Evolutionary conservation across 2,329 filamentous ascomycete genomes (phyloP).

Genomic region (Metarhizium sp.): DNA sequence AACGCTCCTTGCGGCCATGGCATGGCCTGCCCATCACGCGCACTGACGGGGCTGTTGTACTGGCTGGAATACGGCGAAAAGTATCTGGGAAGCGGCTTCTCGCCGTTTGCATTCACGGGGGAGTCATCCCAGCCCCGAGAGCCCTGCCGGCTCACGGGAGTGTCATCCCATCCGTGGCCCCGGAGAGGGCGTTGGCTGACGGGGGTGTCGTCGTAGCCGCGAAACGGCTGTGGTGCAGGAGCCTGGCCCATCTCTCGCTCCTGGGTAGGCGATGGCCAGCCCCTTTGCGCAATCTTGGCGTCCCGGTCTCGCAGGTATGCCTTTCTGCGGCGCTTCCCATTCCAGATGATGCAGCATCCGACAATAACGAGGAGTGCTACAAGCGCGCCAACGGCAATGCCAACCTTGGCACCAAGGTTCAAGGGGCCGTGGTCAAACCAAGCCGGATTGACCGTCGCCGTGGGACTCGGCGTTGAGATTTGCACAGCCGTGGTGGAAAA

Average conservation of each 20-base stretch:
- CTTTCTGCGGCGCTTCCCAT: conserved; percentile 45
- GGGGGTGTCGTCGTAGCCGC: no score
- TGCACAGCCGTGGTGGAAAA: conserved; percentile 41
- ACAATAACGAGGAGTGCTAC: conserved; percentile 35
- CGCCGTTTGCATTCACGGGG: conserved; percentile 33
- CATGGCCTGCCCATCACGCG: conserved; percentile 23
- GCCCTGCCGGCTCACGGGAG: conserved; percentile 42
- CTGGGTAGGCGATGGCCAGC: conserved; percentile 29
- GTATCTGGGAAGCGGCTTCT: conserved; percentile 34
- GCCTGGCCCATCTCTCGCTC: conserved; percentile 19
- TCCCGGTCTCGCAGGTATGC: conserved; percentile 40
- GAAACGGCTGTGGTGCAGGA: conserved; percentile 14
- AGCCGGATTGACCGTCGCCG: conserved; percentile 27
- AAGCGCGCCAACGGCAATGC: conserved; percentile 44
- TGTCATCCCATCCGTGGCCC: conserved; percentile 24
- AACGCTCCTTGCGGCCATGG: conserved; percentile 25
- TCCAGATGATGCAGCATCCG: conserved; percentile 46
- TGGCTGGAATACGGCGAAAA: conserved; percentile 52
- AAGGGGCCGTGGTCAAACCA: conserved; percentile 36
- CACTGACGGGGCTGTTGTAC: conserved; percentile 48
- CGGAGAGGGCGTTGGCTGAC: neutral
- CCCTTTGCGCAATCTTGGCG: conserved; percentile 25
- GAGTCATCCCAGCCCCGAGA: conserved; percentile 44
- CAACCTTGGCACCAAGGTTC: conserved; percentile 45
- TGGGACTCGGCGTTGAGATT: conserved; percentile 38